Percentiles rank a stretch among this genome's conserved stretches.
Conservation (phyloP, 495 filamentous ascomycete genomes). For the Neurospora sp. region DNA sequence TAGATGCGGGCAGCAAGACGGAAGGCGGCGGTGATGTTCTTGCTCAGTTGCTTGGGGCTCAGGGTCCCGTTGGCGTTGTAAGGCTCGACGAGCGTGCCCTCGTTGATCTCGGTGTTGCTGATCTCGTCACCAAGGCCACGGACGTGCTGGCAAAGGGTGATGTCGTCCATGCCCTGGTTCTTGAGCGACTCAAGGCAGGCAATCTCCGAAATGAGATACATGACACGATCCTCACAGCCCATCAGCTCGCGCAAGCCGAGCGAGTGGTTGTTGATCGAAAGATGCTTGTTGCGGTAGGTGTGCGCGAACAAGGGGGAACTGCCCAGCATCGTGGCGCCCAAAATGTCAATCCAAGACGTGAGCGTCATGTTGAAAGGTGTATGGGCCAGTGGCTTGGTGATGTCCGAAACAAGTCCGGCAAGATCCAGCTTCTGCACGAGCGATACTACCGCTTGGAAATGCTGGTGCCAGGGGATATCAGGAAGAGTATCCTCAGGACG, state of each 20-base stretch:
- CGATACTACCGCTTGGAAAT: constrained; percentile 83
- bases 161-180: constrained; percentile 66
- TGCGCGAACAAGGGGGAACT: constrained; percentile 79
- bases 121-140: constrained; percentile 72
- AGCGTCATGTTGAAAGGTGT: constrained; percentile 92
- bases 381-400: constrained; percentile 45
- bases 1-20: constrained; percentile 89
- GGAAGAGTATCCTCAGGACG: constrained; percentile 74
- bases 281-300: constrained; percentile 83
- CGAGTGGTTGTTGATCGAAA: constrained; percentile 53
- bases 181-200: constrained; percentile 89
- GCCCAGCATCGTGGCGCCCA: constrained; percentile 87
- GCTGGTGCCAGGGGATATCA: constrained; percentile 93
- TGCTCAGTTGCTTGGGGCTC: constrained; percentile 66
- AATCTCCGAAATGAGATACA: constrained; percentile 98
- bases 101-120: constrained; percentile 58
- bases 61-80: constrained; percentile 64
- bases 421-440: constrained; percentile 82
- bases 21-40: constrained; percentile 83
- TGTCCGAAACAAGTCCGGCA: constrained; percentile 48
- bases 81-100: constrained; percentile 39
- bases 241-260: constrained; percentile 82
- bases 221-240: constrained; percentile 95
- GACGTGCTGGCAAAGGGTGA: constrained; percentile 77
- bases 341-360: constrained; percentile 92